Conservation (phyloP, 352 stramenopile genomes). For the Phytophthora boehmeriae region DNA sequence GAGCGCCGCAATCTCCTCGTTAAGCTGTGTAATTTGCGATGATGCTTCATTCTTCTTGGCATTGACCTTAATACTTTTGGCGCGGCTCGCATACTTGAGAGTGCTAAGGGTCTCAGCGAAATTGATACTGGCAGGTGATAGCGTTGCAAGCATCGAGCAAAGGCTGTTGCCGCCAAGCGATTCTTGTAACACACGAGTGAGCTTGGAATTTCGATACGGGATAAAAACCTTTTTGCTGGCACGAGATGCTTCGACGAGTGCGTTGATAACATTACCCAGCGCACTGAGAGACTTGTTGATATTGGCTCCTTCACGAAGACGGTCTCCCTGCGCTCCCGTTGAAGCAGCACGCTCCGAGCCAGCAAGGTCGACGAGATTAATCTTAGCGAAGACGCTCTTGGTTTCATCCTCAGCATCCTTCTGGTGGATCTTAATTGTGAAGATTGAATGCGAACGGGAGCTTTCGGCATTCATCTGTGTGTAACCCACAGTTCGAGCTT, state of each 20-base stretch:
- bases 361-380: constrained; percentile 95
- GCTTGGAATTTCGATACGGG: constrained; percentile 94
- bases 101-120: constrained; percentile 95
- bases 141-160: constrained; percentile 96
- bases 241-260: constrained; percentile 84
- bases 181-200: constrained; percentile 93
- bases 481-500: constrained; percentile 74
- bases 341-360: constrained; percentile 91
- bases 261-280: constrained; percentile 94
- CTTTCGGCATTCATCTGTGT: constrained; percentile 95
- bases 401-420: constrained; percentile 86
- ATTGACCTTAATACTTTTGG: constrained; percentile 95
- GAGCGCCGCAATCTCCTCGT: constrained; percentile 87
- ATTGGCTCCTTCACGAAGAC: constrained; percentile 93
- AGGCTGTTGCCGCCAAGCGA: constrained; percentile 93
- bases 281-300: constrained; percentile 95
- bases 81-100: constrained; percentile 94
- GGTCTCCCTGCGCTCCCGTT: constrained; percentile 89
- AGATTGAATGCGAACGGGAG: constrained; percentile 95
- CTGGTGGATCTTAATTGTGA: constrained; percentile 95
- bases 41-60: constrained; percentile 94
- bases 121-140: constrained; percentile 95
- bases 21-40: constrained; percentile 90
- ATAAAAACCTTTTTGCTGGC: constrained; percentile 91
- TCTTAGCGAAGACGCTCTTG: constrained; percentile 92